These are phyloP conservation scores for Hordeum vulgare DNA, from an alignment of 176 grass and related monocot genomes.

Conservation along the genomic window DNA sequence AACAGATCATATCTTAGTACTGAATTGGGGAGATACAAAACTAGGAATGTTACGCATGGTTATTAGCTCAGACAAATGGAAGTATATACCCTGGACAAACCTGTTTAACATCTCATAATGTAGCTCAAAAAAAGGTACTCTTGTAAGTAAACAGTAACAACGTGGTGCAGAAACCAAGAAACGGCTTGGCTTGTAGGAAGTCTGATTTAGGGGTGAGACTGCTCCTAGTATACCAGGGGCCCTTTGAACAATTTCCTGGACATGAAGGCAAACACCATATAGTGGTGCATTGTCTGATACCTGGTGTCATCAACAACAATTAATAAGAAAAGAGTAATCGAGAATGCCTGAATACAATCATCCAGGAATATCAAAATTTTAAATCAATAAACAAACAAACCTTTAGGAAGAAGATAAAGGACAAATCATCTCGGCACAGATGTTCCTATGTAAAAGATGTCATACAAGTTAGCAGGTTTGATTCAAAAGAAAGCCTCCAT, in stretches of 20 bases:
- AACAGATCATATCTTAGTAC: slow-evolving; percentile 12
- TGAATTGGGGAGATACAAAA: neutral
- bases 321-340: slow-evolving; percentile 12
- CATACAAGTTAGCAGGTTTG: slow-evolving; percentile 32
- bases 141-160: slow-evolving; percentile 97
- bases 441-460: slow-evolving; percentile 68
- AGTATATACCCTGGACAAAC: slow-evolving; percentile 30
- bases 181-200: slow-evolving; percentile 66
- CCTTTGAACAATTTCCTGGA: slow-evolving; percentile 98
- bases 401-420: slow-evolving; percentile 92
- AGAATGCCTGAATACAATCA: slow-evolving; percentile 17
- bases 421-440: slow-evolving; percentile 76
- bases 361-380: slow-evolving; percentile 8
- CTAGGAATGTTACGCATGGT: neutral
- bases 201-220: slow-evolving; percentile 55
- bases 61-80: slow-evolving; percentile 7
- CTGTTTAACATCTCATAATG: slow-evolving; percentile 99
- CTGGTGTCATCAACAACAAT: slow-evolving; percentile 41
- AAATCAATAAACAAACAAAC: slow-evolving; percentile 38
- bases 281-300: slow-evolving; percentile 87
- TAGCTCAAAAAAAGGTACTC: slow-evolving; percentile 92
- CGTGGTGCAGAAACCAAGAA: slow-evolving; percentile 96
- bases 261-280: slow-evolving; percentile 92
- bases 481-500: neutral
- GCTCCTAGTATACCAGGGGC: slow-evolving; percentile 85